Base-by-base conservation (phyloP, 257 asterid species). In the Gynochthodes officinalis region DNA sequence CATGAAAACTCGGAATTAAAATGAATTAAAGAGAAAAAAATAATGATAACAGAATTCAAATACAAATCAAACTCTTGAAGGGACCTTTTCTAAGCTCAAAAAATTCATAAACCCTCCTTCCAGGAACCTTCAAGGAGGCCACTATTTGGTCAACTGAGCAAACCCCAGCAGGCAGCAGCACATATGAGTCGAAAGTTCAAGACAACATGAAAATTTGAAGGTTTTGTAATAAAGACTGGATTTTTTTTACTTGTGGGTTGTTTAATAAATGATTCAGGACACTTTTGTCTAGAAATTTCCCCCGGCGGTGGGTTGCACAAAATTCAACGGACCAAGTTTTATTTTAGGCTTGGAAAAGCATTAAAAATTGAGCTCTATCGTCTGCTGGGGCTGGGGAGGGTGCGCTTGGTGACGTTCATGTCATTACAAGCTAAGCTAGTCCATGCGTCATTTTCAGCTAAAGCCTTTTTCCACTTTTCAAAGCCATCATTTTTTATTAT, bases 371-470 rank as follows among this genome's bases (percentile, higher is more conserved):
- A 37, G 62, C 32, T 63, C 28, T 39, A 40, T 71, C 43, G 61
- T 44, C 60, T 69, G 59, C 28, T 48, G 35, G 62, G 48, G 28
- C 4, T 15, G 42, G 65, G 65, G 70, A 71, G 84, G 73, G 63
- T 13, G 77, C 68, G 77, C 63, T 83, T 73, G 83, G 88, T 86
- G 91, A 84, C 87, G 88, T 87, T 76, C 84, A 82, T 79, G 80
- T 65, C 82, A 73, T 83, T 72, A 89, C 94, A 86, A 89, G 82
- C 78, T 70, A 49, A 68, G 80, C 77, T 71, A 65, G 70, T 67
- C 78, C 65, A 44, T 59, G 79, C 90, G 89, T 89, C 93, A 79
- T 81, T 87, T 78, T 89, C 92, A 77, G 74, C 77, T 73, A 77
- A 73, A 81, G 84, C 85, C 75, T 75, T 76, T 74, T 83, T 62